These are phyloP conservation scores for Peronospora farinosa DNA, from an alignment of 352 stramenopile species.

Conservation along the genomic window DNA sequence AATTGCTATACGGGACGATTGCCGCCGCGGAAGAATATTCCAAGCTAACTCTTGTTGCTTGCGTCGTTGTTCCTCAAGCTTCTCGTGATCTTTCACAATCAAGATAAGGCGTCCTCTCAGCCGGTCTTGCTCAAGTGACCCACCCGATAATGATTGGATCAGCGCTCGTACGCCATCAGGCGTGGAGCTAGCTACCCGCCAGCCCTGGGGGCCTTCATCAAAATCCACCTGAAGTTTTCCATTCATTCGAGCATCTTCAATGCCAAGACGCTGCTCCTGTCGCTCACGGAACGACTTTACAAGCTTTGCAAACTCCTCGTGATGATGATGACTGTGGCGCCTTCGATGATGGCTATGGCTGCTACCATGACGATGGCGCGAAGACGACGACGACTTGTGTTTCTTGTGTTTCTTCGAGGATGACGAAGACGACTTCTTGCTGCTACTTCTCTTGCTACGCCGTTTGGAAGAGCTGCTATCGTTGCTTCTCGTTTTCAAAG, in stretches of 20 bases:
- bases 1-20: slow-evolving; percentile 81
- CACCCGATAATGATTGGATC: slow-evolving; percentile 45
- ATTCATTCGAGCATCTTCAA: slow-evolving; percentile 52
- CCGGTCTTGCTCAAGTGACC: slow-evolving; percentile 72
- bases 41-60: slow-evolving; percentile 70
- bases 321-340: slow-evolving; percentile 51
- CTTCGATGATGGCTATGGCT: slow-evolving; percentile 46
- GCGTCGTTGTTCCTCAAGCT: slow-evolving; percentile 47
- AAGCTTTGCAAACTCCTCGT: slow-evolving; percentile 67
- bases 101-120: slow-evolving; percentile 65
- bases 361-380: slow-evolving; percentile 46
- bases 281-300: slow-evolving; percentile 45
- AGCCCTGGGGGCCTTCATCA: slow-evolving; percentile 49
- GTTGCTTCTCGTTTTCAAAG: slow-evolving; percentile 42
- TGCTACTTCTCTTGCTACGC: slow-evolving; percentile 44
- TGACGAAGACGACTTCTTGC: slow-evolving; percentile 52
- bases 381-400: slow-evolving; percentile 60
- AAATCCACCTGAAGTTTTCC: slow-evolving; percentile 26
- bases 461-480: slow-evolving; percentile 40
- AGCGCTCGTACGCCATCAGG: slow-evolving; percentile 54
- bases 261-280: slow-evolving; percentile 46
- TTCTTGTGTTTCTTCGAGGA: slow-evolving; percentile 65
- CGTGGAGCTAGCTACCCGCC: slow-evolving; percentile 68
- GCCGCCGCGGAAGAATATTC: slow-evolving; percentile 70
- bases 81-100: slow-evolving; percentile 76